Evolutionary conservation across 1,284 basidiomycete species (phyloP).

Genomic region (Puccinia polysora): DNA sequence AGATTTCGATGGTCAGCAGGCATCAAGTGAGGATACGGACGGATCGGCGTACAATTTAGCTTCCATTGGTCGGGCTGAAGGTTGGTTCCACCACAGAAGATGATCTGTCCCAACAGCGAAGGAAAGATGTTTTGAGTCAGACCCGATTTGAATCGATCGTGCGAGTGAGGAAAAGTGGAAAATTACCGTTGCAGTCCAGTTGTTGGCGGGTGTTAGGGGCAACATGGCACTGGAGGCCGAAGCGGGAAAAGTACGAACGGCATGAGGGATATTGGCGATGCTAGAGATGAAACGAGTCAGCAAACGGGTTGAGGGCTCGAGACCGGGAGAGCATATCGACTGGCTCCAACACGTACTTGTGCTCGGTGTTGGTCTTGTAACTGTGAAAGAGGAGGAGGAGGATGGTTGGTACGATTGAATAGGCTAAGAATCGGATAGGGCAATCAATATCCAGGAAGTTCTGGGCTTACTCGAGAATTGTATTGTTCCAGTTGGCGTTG

Average conservation of each 20-base stretch:
- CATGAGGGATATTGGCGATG: slow-evolving; percentile 51
- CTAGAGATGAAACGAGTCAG: slow-evolving; percentile 22
- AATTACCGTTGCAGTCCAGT: slow-evolving; percentile 75
- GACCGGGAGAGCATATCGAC: slow-evolving; percentile 20
- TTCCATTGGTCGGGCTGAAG: slow-evolving; percentile 62
- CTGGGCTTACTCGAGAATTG: slow-evolving; percentile 60
- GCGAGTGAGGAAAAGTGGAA: slow-evolving; percentile 56
- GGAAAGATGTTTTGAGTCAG: not conserved
- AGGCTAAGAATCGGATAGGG: not conserved
- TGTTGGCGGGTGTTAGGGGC: slow-evolving; percentile 80
- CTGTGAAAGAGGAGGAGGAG: not conserved
- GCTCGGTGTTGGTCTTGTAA: slow-evolving; percentile 36
- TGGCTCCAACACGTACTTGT: slow-evolving; percentile 32
- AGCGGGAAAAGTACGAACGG: slow-evolving; percentile 71
- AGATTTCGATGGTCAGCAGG: slow-evolving; percentile 62
- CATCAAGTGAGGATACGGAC: not conserved
- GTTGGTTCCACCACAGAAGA: slow-evolving; percentile 69
- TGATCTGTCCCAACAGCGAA: not conserved
- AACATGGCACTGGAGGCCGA: slow-evolving; percentile 85
- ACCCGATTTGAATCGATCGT: not conserved
- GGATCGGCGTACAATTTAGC: slow-evolving; percentile 44
- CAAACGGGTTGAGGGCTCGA: not conserved
- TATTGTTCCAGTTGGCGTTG: slow-evolving; percentile 66
- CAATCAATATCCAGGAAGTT: not conserved
- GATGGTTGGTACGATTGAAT: too few species aligned